Evolutionary conservation across 495 filamentous ascomycete genomes (phyloP), one percentile per base, ranked within the genome.

Genomic region (Thermothielavioides terrestris): DNA sequence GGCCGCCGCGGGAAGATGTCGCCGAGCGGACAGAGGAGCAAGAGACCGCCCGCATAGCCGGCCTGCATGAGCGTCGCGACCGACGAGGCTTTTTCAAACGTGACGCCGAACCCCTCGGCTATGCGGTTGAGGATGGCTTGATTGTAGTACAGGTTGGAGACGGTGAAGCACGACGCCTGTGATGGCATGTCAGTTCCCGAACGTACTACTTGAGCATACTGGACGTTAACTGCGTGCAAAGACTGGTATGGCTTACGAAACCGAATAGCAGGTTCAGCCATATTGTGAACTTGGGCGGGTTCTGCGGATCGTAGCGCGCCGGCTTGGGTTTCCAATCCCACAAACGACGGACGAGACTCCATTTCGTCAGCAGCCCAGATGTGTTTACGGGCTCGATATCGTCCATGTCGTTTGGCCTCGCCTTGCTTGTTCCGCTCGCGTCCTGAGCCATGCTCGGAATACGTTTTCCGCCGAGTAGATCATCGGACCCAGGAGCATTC

Each of bases 41-140:
- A 65, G 43, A 94, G 54, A 3, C 88, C 88, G 1, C 68, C 70
- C 5, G 85, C 85, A 67, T 94, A 94, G 4, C 88, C 88, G 4
- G 84, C 85, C 59, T 94, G 88, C 62, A 83, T 84, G 6, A 88
- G 67, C 0, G 88, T 91, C 10, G 88, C 86, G 38, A 94, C 59
- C 30, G 79, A 64, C 4, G 79, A 79, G 14, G 77, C 70, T 15
- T 63, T 62, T 55, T 81, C 77, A 41, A 80, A 74, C 14, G 67
- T 72, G 32, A 86, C 81, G 46, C 69, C 22, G 50, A 87, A 86
- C 26, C 77, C 76, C 9, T 66, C 53, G 1, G 83, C 82, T 26
- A 87, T 71, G 22, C 76, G 69, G 60, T 84, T 78, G 11, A 86
- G 68, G 42, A 87, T 79, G 1, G 83, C 80, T 44, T 87, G 83